Conservation (phyloP, 2,329 filamentous ascomycete species). For the Colletotrichum sidae region DNA sequence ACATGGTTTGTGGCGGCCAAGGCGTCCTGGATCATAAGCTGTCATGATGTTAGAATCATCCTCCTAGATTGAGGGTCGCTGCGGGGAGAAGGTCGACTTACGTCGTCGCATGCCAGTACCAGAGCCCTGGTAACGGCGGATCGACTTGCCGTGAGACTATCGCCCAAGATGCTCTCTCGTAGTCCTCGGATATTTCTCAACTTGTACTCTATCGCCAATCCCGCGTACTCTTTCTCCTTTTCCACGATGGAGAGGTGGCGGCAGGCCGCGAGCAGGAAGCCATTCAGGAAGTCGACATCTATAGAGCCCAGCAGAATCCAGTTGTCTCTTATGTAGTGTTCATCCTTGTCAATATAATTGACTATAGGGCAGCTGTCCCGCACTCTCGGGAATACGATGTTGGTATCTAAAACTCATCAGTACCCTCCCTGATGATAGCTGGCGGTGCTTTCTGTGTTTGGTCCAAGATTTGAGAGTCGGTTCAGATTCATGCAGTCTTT, state of each 20-base stretch:
- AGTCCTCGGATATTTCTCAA: neutral
- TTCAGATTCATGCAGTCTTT: neutral
- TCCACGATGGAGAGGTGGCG: neutral
- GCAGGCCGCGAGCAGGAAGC: neutral
- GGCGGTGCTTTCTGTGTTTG: no score
- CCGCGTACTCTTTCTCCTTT: neutral
- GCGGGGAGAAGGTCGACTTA: neutral
- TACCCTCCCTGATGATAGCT: no score
- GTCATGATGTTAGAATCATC: no score
- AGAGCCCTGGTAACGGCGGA: conserved; percentile 1
- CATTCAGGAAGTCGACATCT: neutral
- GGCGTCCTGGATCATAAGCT: conserved; percentile 4
- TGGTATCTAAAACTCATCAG: no score
- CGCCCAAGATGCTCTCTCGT: neutral
- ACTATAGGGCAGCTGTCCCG: neutral
- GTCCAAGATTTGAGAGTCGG: neutral
- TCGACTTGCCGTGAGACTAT: neutral
- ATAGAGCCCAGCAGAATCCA: neutral
- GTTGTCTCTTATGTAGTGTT: neutral
- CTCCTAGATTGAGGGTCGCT: no score
- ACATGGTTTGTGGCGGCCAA: neutral
- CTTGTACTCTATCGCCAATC: neutral
- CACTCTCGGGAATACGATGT: neutral
- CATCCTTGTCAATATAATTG: neutral
- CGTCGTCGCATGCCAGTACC: neutral